Conservation (phyloP, 495 filamentous ascomycete genomes). For the Podospora australis region DNA sequence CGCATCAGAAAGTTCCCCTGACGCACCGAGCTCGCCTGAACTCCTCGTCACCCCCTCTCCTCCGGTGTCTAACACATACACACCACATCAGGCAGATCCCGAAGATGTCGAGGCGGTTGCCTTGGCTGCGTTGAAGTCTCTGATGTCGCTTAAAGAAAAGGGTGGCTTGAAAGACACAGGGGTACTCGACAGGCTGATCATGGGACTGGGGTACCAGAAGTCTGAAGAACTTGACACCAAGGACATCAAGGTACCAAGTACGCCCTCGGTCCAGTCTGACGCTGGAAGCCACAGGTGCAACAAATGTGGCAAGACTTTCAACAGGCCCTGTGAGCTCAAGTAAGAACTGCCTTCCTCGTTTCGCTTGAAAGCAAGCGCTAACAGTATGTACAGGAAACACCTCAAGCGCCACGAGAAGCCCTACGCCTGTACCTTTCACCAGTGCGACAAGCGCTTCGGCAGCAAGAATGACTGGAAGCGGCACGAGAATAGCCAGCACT, state of each 20-base stretch:
- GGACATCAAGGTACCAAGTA: background rate
- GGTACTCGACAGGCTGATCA: conserved; percentile 22
- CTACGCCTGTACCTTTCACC: conserved; percentile 76
- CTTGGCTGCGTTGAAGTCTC: conserved; percentile 1
- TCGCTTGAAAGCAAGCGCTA: background rate
- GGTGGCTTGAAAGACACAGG: conserved; percentile 9
- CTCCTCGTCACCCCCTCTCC: background rate
- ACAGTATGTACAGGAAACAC: conserved; percentile 61
- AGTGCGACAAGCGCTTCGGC: conserved; percentile 73
- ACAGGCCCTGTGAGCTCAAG: conserved; percentile 65
- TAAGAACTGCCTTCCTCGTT: conserved; percentile 30
- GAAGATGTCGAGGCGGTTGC: conserved; percentile 20
- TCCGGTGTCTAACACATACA: background rate
- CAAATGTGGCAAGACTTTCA: conserved; percentile 49
- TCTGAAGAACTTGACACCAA: conserved; percentile 8
- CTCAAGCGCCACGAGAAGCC: conserved; percentile 79
- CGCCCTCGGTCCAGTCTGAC: background rate
- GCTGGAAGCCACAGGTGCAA: conserved; percentile 31
- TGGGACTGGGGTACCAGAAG: conserved; percentile 29
- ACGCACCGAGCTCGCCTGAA: background rate
- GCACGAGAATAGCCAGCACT: conserved; percentile 86
- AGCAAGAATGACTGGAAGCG: conserved; percentile 97
- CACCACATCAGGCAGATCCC: conserved; percentile 1
- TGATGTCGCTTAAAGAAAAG: too few species aligned
- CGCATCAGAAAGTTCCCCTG: background rate